Base-by-base conservation (phyloP, 768 basidiomycete species). In the Hydnum rufescens region DNA sequence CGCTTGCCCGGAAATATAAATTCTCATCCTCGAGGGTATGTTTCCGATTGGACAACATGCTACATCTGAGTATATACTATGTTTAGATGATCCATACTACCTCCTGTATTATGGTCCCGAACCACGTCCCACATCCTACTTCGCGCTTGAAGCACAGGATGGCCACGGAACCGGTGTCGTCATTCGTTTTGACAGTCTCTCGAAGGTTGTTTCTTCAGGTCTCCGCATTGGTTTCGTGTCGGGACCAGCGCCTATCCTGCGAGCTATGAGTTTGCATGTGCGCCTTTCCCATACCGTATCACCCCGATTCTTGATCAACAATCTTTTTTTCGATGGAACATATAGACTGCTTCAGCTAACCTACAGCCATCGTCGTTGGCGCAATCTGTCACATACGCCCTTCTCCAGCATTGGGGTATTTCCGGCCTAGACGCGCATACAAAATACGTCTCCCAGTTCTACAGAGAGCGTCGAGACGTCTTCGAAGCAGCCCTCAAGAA, bases 141-240 rank as follows among this genome's bases (percentile, higher is more conserved):
- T 92, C 61, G 70, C 74, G 34, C 71, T 93, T 32, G 90, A 95
- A 64, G 69, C 68, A 8, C 71, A 76, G 51, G 73, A 74, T 57
- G 70, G 73, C 13, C 55, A 57, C 5, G 55, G 57, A 42, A 55
- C 57, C 23, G 90, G 90, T 2, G 75, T 80, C 8, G 87, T 93
- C 34, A 59, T 93, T 19, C 76, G 90, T 36, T 88, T 93, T 63
- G 90, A 95, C 62, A 87, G 83, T 61, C 70, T 93, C 51, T 87
- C 82, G 52, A 95, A 95, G 67, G 69, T 92, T 42, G 70, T 80
- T 22, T 79, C 78, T 18, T 72, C 78, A 22, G 83, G 85, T 8
- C 75, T 87, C 60, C 77, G 84, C 19, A 71, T 90, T 55, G 89
- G 88, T 4, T 89, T 83, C 61, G 77, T 75, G 2, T 77, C 80